Evolutionary conservation across 208 protist species (phyloP).

Genomic region (Leptomonas seymouri): DNA sequence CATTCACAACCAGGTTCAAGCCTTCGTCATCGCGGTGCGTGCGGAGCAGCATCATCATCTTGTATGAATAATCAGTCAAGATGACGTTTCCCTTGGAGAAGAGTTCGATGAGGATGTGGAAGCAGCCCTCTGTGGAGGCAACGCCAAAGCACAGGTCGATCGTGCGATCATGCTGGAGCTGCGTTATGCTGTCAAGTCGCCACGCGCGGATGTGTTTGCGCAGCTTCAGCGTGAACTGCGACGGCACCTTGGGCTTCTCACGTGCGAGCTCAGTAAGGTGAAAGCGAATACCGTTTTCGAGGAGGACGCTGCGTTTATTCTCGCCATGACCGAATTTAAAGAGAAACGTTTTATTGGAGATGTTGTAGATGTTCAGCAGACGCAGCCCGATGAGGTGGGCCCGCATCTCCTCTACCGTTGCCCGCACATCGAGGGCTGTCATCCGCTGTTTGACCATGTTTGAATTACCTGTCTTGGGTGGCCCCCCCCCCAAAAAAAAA

Average conservation of each 20-base stretch:
- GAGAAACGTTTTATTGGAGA: conserved; percentile 92
- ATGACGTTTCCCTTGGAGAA: conserved; percentile 97
- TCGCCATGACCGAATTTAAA: conserved; percentile 94
- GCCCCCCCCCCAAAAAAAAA: neutral
- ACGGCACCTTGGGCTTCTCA: conserved; percentile 93
- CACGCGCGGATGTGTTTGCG: conserved; percentile 96
- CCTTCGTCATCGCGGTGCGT: conserved; percentile 88
- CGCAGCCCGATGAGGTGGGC: conserved; percentile 82
- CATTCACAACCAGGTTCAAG: conserved; percentile 66
- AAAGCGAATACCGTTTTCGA: conserved; percentile 94
- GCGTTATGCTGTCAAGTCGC: conserved; percentile 91
- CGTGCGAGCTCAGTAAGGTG: conserved; percentile 92
- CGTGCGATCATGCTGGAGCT: conserved; percentile 96
- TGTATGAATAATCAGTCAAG: conserved; percentile 94
- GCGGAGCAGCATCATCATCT: conserved; percentile 94
- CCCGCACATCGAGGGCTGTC: conserved; percentile 92
- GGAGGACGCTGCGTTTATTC: conserved; percentile 87
- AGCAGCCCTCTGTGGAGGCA: conserved; percentile 56
- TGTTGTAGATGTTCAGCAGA: conserved; percentile 96
- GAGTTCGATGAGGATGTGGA: conserved; percentile 90
- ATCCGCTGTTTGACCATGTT: conserved; percentile 92
- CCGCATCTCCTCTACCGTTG: conserved; percentile 90
- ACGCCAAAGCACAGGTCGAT: conserved; percentile 96
- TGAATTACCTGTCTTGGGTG: neutral
- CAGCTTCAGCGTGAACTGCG: conserved; percentile 93